Evolutionary conservation across 176 grass and related monocot genomes (phyloP), one percentile per base, ranked within the genome.

Genomic region (Juncus inflexus): DNA sequence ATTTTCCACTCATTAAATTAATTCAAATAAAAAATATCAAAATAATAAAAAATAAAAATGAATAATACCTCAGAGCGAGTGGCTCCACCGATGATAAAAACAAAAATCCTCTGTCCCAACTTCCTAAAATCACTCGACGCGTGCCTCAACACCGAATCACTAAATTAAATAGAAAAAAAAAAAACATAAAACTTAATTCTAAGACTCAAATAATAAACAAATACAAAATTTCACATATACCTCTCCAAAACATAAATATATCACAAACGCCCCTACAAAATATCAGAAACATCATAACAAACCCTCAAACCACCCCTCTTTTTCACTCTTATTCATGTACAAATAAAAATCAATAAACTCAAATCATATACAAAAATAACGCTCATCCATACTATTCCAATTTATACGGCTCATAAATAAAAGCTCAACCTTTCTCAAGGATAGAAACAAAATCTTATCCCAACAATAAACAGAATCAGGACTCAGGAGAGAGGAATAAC

Each of bases 1-100:
- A 38, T 73, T 9, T 61, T 58, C 52, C 37, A 63, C 15, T 47
- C 58, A 54, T 14, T 56, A 1, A 78, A 63, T 53, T 28, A 49
- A 58, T 66, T 40, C 47, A 11, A 35, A n/a, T 38, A 50, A 45
- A 3, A 15, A 15, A 61, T 52, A 28, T 28, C 19, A 28, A 28
- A 4, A 52, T 14, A 84, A 40, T 42, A 9, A 12, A 9, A 12
- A 12, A 63, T 61, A 42, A 65, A 37, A 28, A 16, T n/a, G n/a
- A 5, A 52, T 55, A 36, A 61, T 77, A 87, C 81, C 84, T 92
- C 89, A 14, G 89, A 92, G 11, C 89, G 81, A 63, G 84, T 92
- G 58, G 84, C 78, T 67, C 89, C 84, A n/a, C 89, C 84, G 69
- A 92, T 81, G 4, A 92, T 61, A 77, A 92, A 92, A 42, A 92